These are phyloP conservation scores for Wallacemonas sp. DNA, from an alignment of 208 protist genomes.

Conservation along the genomic window DNA sequence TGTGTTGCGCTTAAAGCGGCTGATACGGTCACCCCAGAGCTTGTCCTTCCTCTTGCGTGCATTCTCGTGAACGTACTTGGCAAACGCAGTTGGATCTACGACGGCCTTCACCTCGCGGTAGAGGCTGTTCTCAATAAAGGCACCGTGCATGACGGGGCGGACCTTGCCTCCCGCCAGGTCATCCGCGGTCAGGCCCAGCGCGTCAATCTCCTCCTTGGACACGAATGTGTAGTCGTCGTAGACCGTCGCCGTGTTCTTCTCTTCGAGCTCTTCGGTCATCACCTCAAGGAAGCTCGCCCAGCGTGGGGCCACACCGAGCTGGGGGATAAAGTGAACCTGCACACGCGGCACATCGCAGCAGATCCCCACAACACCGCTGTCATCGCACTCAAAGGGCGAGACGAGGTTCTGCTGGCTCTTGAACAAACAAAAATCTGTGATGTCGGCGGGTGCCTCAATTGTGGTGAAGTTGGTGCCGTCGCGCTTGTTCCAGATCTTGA, in stretches of 20 bases:
- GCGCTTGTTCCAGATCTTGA: constrained; percentile 94
- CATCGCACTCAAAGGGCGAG: constrained; percentile 71
- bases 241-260: constrained; percentile 78
- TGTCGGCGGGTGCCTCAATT: constrained; percentile 82
- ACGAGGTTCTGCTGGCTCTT: constrained; percentile 80
- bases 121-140: constrained; percentile 95
- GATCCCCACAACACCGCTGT: constrained; percentile 90
- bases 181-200: constrained; percentile 74
- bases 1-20: constrained; percentile 64
- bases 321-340: constrained; percentile 95
- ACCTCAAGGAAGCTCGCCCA: constrained; percentile 98
- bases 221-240: constrained; percentile 99
- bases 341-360: constrained; percentile 92
- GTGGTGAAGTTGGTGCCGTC: constrained; percentile 87
- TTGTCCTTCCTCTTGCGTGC: constrained; percentile 55
- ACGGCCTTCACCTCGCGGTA: constrained; percentile 87
- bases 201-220: constrained; percentile 92
- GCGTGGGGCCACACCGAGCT: constrained; percentile 94
- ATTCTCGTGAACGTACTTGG: constrained; percentile 66
- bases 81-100: constrained; percentile 91
- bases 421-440: constrained; percentile 88
- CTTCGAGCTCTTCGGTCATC: constrained; percentile 94
- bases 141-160: constrained; percentile 97
- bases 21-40: constrained; percentile 82
- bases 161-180: constrained; percentile 94